Evolutionary conservation across 495 filamentous ascomycete genomes (phyloP), one percentile per base, ranked within the genome.

Genomic region (Neurospora pannonica): DNA sequence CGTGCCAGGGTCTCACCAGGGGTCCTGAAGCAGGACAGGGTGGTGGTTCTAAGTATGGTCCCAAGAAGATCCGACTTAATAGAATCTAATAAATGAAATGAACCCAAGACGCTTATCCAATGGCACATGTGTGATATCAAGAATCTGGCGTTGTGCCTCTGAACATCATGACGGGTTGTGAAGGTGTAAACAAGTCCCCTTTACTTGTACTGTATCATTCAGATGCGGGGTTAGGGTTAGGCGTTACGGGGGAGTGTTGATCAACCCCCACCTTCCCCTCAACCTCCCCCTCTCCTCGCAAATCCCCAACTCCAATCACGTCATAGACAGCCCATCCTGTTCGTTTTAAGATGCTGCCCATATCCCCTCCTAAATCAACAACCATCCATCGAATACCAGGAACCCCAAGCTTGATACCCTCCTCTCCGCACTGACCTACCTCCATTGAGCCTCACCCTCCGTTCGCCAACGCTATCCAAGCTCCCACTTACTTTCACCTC

Each of bases 1-100:
- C 77, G 19, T 81, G 81, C 71, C 73, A 79, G 43, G 80, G 83
- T 28, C 73, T 76, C 19, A 54, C 77, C 21, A 40, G 78, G 39
- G 82, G 81, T 5, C 75, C 79, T 8, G 71, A 73, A 7, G 73
- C 75, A 11, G 78, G 77, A 21, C 79, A 81, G 62, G 79, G 78
- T n/a, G 73, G 72, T 5, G 54, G 54, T 17, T 67, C 54, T 17
- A 67, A 19, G 13, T 28, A 67, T 36, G 54, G 54, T 67, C 54
- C 54, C 24, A 67, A 67, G 15, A 67, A 67, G 15, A 1, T 67
- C 28, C 28, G 28, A 67, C 15, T 28, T 17, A 3, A 1, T 67
- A 67, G 7, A 1, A 67, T 67, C 15, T 67, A 10, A 67, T 67
- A 6, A 9, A 67, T 34, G 15, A 67, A 34, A 67, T 67, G 15